A percentile compares a stretch with the other conserved stretches of the same genome.
phyloP scores from a whole-genome alignment of 345 rosid species.

The Arabidopsis arenosa region DNA sequence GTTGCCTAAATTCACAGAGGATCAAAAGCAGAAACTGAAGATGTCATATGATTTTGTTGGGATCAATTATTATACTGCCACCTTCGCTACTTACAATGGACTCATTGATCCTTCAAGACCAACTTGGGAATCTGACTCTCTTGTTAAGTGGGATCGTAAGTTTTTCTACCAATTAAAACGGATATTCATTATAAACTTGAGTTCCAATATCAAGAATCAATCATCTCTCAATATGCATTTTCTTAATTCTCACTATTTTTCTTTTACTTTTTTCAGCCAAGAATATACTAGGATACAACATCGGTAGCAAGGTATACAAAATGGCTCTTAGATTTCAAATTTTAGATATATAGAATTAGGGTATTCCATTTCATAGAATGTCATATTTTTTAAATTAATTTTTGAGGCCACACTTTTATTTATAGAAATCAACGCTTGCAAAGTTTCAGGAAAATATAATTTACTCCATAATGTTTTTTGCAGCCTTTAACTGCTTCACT shows the following conservation, averaged over 20 bases:
- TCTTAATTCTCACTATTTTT: background rate
- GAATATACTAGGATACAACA: constrained; percentile 19
- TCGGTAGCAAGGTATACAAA: constrained; percentile 25
- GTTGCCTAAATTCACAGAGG: constrained; percentile 35
- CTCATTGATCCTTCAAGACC: constrained; percentile 17
- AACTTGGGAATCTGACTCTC: constrained; percentile 35
- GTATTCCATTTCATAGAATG: too few species aligned
- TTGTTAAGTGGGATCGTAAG: constrained; percentile 35
- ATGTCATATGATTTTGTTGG: constrained; percentile 37
- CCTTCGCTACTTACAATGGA: constrained; percentile 24
- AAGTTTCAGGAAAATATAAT: background rate
- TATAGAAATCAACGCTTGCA: too few species aligned
- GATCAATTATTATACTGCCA: constrained; percentile 29
- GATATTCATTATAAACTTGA: background rate
- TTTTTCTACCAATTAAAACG: background rate
- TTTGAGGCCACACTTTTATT: too few species aligned
- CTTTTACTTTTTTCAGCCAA: constrained; percentile 11
- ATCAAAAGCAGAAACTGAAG: constrained; percentile 21
- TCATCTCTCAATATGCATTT: background rate
- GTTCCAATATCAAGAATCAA: background rate
- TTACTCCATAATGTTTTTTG: background rate
- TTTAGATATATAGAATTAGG: too few species aligned
- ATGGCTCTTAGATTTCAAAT: background rate
- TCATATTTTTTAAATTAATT: too few species aligned
- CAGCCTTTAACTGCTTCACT: constrained; percentile 32